Evolutionary conservation across 2,329 filamentous ascomycete genomes (phyloP).

Genomic region (Emmonsia crescens): DNA sequence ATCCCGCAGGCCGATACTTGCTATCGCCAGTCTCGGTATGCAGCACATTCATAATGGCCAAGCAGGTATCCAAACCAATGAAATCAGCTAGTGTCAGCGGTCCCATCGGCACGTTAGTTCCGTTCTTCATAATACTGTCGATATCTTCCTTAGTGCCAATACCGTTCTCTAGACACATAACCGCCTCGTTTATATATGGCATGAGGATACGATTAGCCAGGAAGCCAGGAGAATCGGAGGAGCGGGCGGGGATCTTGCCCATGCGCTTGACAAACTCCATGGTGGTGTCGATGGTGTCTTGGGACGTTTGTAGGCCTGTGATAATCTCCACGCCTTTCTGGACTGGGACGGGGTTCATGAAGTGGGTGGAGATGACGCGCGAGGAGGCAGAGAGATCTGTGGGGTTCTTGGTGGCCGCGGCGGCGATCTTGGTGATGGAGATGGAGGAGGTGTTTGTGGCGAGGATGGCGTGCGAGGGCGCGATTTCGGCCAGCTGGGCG

Average conservation of each 20-base stretch:
- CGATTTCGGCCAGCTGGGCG: slow-evolving; percentile 66
- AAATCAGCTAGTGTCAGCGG: slow-evolving; percentile 90
- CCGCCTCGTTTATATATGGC: slow-evolving; percentile 98
- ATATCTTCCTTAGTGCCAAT: slow-evolving; percentile 85
- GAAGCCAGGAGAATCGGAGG: slow-evolving; percentile 85
- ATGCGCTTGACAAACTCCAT: slow-evolving; percentile 79
- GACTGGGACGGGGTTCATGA: slow-evolving; percentile 97
- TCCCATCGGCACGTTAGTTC: slow-evolving; percentile 97
- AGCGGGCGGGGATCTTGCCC: slow-evolving; percentile 84
- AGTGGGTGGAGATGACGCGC: slow-evolving; percentile 89
- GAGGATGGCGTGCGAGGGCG: slow-evolving; percentile 73
- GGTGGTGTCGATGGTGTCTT: slow-evolving; percentile 68
- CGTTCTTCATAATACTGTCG: slow-evolving; percentile 98
- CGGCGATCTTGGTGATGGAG: slow-evolving; percentile 90
- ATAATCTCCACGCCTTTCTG: slow-evolving; percentile 99
- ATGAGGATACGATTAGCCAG: slow-evolving; percentile 94
- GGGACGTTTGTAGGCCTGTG: slow-evolving; percentile 79
- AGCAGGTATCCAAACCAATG: slow-evolving; percentile 90
- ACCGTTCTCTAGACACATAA: slow-evolving; percentile 90
- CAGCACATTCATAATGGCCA: slow-evolving; percentile 94
- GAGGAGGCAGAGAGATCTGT: slow-evolving; percentile 71
- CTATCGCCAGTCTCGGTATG: slow-evolving; percentile 86
- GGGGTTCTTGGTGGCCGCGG: slow-evolving; percentile 67
- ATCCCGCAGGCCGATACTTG: slow-evolving; percentile 83
- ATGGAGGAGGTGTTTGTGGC: slow-evolving; percentile 99